A percentile compares a stretch with the other conserved stretches of the same genome.
These are phyloP conservation scores for Backusella sp. DNA, from an alignment of 192 early-diverging fungal genomes.

Conservation along the genomic window DNA sequence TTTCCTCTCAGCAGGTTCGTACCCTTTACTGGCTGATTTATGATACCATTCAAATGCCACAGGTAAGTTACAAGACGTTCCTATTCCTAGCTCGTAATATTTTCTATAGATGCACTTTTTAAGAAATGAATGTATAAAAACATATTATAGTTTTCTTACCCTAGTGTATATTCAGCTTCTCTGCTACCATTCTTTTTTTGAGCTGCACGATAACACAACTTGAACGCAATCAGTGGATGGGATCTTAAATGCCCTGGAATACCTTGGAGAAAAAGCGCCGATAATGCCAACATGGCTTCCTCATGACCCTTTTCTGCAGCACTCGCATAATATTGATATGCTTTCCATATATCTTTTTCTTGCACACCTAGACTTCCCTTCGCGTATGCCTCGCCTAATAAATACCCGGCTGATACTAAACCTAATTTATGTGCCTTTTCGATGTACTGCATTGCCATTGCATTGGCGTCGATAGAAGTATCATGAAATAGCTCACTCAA, in stretches of 20 bases:
- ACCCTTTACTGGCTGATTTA: not conserved
- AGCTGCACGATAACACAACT: not conserved
- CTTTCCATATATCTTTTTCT: not conserved
- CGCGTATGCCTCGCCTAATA: not conserved
- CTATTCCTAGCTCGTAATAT: not conserved
- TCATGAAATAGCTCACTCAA: not conserved
- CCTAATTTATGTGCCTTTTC: not conserved
- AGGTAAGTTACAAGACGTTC: not conserved
- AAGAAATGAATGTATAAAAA: not conserved
- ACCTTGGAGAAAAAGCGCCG: not conserved
- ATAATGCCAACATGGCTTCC: not conserved
- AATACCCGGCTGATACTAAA: not conserved
- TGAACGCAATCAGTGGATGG: not conserved
- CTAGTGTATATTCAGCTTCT: not conserved
- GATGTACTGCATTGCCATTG: not conserved
- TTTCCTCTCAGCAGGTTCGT: not conserved
- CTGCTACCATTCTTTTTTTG: not conserved
- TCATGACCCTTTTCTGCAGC: not conserved
- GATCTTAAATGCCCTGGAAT: not conserved
- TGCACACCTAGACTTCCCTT: not conserved
- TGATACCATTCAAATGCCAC: not conserved
- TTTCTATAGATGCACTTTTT: not conserved
- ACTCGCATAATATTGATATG: constrained; percentile 1
- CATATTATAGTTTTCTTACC: not conserved
- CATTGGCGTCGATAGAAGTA: not conserved